Base-by-base conservation (phyloP, 1,139 yeast genomes). In the Candida sp. region DNA sequence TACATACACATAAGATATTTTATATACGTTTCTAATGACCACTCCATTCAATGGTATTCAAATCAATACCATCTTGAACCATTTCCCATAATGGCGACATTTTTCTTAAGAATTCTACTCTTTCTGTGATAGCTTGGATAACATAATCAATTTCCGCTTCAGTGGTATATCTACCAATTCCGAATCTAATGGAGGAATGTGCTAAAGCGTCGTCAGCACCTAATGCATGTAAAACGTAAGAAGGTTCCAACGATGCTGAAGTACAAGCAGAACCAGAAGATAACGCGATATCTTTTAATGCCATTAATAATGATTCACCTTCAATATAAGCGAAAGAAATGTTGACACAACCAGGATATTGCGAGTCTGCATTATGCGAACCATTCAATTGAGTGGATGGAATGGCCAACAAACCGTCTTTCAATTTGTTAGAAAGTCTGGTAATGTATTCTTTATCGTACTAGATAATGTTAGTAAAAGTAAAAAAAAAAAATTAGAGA, bases 251-350 rank as follows among this genome's bases (percentile, higher is more conserved):
- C 5, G 98, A 91, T 0, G 99, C 98, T 32, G 98, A 91, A 5
- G 99, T 93, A 75, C 99, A 93, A 3, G 99, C 99, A n/a, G 97
- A 89, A 32, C 99, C 99, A 3, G 97, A 88, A 49, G 96, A 86
- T 53, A 93, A 77, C 0, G 99, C 99, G 60, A 93, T 89, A 63
- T 93, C 99, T 61, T 93, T 91, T 60, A 93, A 79, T 1, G 99
- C 99, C 99, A 93, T 93, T 57, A 93, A 75, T 55, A 93, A 75
- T 0, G 98, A 91, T 70, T 93, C 99, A 55, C 99, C 99, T 73
- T 93, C 99, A 55, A 93, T 87, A 61, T 91, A 93, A 6, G 98
- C 98, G 70, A 93, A 93, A 6, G 98, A 91, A 50, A 93, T 82
- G 63, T 93, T 93, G 45, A 93, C 96, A 74, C 99, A 93, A 38